Base-by-base conservation (phyloP, 805 yeast species). In the Metschnikowia baotianmanensis region DNA sequence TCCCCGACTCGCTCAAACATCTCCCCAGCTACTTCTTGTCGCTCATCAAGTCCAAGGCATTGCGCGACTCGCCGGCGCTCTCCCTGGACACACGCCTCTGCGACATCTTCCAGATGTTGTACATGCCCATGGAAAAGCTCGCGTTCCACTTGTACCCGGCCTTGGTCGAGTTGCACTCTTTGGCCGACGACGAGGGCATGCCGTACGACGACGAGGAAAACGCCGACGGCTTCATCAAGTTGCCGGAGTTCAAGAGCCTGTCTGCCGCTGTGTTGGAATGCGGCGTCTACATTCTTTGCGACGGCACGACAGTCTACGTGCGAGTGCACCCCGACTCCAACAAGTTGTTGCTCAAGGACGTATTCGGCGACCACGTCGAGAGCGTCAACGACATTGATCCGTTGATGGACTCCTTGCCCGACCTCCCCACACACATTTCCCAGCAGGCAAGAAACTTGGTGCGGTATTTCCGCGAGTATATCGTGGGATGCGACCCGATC, bases 1-100 rank as follows among this genome's bases (percentile, higher is more conserved):
- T 91, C 59, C 98, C 99, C 0, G 86, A 84, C 32, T 78, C 91
- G 8, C 67, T 93, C 52, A 78, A 78, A 43, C 79, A 86, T 31
- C 67, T 91, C 40, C 80, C 91, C 8, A 74, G 82, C 52, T 80
- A 76, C 51, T 57, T 85, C 36, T 69, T 89, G 37, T 71, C 91
- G 0, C 78, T 89, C 45, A 73, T 81, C 49, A 93, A 91, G 58
- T 58, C 84, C 1, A 73, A 69, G 38, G 80, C 88, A 1, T 71
- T 90, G 20, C 67, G 78, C 34, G 75, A 72, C 15, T 60, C 73
- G 5, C 63, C 72, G 7, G 65, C 72, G 9, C 61, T 74, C 24
- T 59, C 71, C 10, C 78, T 84, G 21, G 96, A 93, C 58, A 56
- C 76, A 2, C 74, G 95, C 42, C 71, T 86, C 9, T 73, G 72